Conservation (phyloP, 805 yeast species). For the Kuraishia piskuri region DNA sequence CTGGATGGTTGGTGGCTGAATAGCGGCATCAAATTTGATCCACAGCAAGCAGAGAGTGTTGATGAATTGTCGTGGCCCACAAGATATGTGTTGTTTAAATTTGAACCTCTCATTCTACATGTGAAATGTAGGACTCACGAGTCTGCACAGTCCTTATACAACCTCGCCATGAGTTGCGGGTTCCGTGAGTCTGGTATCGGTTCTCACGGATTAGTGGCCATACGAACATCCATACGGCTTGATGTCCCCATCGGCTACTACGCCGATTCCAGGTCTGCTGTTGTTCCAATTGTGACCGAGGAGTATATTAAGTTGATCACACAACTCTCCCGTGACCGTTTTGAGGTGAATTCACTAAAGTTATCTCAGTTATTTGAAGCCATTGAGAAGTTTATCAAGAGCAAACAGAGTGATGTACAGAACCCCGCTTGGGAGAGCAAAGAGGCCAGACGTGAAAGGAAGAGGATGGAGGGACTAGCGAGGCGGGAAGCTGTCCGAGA, state of each 20-base stretch:
- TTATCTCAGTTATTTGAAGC: slow-evolving; percentile 37
- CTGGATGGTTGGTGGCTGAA: slow-evolving; percentile 41
- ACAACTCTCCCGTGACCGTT: slow-evolving; percentile 50
- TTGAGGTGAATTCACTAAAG: slow-evolving; percentile 54
- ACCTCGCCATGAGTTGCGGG: slow-evolving; percentile 75
- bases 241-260: slow-evolving; percentile 71
- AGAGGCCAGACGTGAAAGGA: slow-evolving; percentile 48
- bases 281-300: slow-evolving; percentile 38
- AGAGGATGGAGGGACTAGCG: slow-evolving; percentile 41
- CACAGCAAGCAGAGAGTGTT: neutral
- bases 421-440: slow-evolving; percentile 33
- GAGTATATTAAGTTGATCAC: slow-evolving; percentile 46
- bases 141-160: slow-evolving; percentile 54
- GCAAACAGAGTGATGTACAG: neutral
- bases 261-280: slow-evolving; percentile 18
- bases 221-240: slow-evolving; percentile 63
- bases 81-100: slow-evolving; percentile 64
- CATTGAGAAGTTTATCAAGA: slow-evolving; percentile 25
- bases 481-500: slow-evolving; percentile 16
- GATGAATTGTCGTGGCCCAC: slow-evolving; percentile 12
- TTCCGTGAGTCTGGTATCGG: slow-evolving; percentile 86
- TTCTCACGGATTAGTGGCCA: slow-evolving; percentile 66
- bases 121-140: slow-evolving; percentile 62
- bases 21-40: slow-evolving; percentile 15
- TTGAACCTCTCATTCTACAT: slow-evolving; percentile 80